Percentiles rank a stretch among this genome's conserved stretches.
These are phyloP conservation scores for Trichoderma cornu-damae DNA, from an alignment of 2,329 filamentous ascomycete species.

Conservation along the genomic window DNA sequence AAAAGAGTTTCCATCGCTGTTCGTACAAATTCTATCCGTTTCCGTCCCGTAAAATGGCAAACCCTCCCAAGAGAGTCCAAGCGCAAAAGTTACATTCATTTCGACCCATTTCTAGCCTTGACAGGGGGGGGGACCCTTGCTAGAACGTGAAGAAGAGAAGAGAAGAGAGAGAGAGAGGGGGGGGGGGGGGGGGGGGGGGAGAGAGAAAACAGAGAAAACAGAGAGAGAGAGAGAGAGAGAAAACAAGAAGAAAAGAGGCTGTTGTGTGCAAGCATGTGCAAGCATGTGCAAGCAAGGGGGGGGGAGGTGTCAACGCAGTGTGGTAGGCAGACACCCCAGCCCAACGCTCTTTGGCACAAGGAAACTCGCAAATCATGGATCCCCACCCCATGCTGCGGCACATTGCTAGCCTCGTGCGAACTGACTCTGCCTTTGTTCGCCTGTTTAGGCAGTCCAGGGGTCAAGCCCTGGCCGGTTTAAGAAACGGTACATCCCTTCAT, in stretches of 20 bases:
- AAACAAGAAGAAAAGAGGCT: neutral
- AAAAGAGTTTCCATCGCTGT: neutral
- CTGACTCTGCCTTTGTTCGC: slow-evolving; percentile 14
- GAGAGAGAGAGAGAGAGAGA: neutral
- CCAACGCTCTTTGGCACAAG: neutral
- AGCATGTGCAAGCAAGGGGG: too few relatives aligned
- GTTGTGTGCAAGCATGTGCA: neutral
- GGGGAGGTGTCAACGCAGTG: neutral
- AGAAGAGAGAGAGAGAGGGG: neutral
- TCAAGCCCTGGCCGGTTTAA: slow-evolving; percentile 5
- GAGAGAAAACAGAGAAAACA: neutral
- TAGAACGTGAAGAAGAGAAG: neutral
- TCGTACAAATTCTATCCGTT: neutral
- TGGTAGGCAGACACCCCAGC: neutral
- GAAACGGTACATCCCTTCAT: neutral
- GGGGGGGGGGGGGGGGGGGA: too few relatives aligned
- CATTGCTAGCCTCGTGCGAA: slow-evolving; percentile 9
- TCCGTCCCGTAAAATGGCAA: neutral
- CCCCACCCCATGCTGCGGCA: neutral
- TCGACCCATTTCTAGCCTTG: neutral
- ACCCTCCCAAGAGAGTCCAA: neutral
- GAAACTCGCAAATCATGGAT: neutral
- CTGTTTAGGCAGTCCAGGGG: slow-evolving; percentile 14
- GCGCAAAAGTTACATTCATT: neutral
- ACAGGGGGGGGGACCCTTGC: neutral